Conservation (phyloP, 208 protist genomes). For the Acanthamoeba divionensis region DNA sequence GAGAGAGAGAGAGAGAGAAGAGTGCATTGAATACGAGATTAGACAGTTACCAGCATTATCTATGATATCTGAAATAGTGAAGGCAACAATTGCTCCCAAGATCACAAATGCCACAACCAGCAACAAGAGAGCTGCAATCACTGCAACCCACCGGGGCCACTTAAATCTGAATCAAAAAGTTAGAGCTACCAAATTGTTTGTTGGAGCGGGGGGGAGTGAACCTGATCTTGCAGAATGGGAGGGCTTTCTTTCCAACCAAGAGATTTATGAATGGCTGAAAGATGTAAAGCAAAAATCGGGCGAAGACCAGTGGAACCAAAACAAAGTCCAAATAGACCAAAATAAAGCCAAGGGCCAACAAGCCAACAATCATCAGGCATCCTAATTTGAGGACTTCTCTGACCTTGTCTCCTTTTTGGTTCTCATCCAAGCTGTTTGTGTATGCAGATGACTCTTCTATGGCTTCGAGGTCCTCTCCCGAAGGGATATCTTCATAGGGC, state of each 20-base stretch:
- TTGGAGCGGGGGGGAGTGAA: no score
- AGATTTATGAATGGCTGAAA: constrained; percentile 28
- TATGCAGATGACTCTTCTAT: neutral
- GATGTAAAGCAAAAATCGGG: neutral
- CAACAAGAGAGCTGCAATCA: neutral
- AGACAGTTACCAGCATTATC: neutral
- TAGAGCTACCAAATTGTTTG: no score
- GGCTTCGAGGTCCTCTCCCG: neutral
- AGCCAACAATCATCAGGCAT: neutral
- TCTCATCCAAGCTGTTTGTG: neutral
- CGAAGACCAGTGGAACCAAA: neutral
- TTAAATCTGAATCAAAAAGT: no score
- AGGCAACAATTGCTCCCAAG: neutral
- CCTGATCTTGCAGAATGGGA: neutral
- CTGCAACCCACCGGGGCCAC: neutral
- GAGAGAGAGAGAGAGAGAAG: no score
- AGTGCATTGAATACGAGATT: neutral
- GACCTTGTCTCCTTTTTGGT: neutral
- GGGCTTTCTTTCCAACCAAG: neutral
- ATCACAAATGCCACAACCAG: neutral
- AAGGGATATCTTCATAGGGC: neutral
- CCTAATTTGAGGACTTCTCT: neutral
- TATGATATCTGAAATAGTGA: neutral
- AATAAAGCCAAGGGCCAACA: neutral
- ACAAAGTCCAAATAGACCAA: constrained; percentile 20